Base-by-base conservation (phyloP, 2,329 filamentous ascomycete genomes). In the Trichophyton rubrum region DNA sequence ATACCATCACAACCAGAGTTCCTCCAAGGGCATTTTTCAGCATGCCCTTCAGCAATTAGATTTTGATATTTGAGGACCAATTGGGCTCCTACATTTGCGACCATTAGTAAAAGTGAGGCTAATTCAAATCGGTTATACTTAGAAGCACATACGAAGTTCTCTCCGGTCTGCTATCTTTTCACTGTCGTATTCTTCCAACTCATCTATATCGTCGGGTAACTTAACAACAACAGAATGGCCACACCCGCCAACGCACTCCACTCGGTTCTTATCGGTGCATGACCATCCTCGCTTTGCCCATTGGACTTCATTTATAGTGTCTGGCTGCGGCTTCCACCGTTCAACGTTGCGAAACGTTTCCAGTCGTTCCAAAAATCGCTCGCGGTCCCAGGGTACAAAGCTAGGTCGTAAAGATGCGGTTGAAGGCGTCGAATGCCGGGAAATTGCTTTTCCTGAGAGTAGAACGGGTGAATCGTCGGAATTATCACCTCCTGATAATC, bases 281-380 rank as follows among this genome's bases (percentile, higher is more conserved):
- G 86, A 80, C 92, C 93, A 99, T 0, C 92, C 92, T 62, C 88
- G 79, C 77, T 92, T 96, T 0, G 91, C 91, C 93, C 93, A 99
- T 71, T 90, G 87, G 6, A 96, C 85, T 74, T 97, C 93, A 69
- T 85, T 90, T 67, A 97, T 85, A 38, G 79, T 80, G 59, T 91
- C 83, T 0, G 93, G 91, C 71, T 97, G 97, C 0, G 89, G 88
- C n/a, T 88, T 87, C 92, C 92, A 99, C 70, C 88, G 83, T 59
- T 90, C 93, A 56, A 97, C 85, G 66, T 92, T 90, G 69, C 92
- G 88, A 70, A 95, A 99, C 0, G 90, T 95, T 62, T 87, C 87
- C 30, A 99, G 79, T 24, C 93, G 80, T 67, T 82, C 84, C 9
- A 97, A 79, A 63, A 97, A 90, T 66, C 89, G 85, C 43, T 85